These are phyloP conservation scores for Populus nigra DNA, from an alignment of 345 rosid species.

Conservation along the genomic window DNA sequence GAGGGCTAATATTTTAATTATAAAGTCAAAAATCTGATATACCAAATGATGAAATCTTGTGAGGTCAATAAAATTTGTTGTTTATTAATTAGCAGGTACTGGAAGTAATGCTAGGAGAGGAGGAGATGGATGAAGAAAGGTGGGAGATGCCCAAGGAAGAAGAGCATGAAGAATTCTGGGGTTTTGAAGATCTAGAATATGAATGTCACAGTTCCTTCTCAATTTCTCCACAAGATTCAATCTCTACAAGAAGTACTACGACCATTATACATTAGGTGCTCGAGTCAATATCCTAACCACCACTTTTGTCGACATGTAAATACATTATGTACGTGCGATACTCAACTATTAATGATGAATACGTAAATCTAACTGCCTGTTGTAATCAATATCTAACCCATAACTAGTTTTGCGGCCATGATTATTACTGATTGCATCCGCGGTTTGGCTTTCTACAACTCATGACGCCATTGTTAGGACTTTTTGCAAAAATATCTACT, in stretches of 20 bases:
- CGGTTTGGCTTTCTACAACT: not conserved
- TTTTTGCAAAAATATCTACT: not conserved
- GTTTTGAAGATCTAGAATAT: conserved; percentile 83
- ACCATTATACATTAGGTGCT: not conserved
- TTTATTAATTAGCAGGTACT: conserved; percentile 46
- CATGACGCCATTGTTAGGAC: not conserved
- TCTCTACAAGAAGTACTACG: conserved; percentile 51
- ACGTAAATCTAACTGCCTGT: not conserved
- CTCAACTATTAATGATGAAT: not conserved
- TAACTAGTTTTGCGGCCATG: not conserved
- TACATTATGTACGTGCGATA: not conserved
- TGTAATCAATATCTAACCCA: too few relatives aligned
- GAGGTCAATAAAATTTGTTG: not conserved
- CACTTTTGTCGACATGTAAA: conserved; percentile 10
- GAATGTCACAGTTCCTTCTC: conserved; percentile 57
- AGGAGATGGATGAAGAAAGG: conserved; percentile 56
- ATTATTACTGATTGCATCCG: not conserved
- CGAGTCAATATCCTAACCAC: not conserved
- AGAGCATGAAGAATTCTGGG: conserved; percentile 76
- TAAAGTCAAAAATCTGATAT: not conserved
- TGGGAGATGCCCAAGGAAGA: conserved; percentile 88
- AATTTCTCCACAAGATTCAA: conserved; percentile 57
- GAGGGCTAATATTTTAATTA: not conserved
- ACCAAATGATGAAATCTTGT: not conserved
- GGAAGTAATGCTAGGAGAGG: conserved; percentile 58